These are phyloP conservation scores for Lactifluus hygrophoroides DNA, from an alignment of 768 basidiomycete species.

Conservation along the genomic window DNA sequence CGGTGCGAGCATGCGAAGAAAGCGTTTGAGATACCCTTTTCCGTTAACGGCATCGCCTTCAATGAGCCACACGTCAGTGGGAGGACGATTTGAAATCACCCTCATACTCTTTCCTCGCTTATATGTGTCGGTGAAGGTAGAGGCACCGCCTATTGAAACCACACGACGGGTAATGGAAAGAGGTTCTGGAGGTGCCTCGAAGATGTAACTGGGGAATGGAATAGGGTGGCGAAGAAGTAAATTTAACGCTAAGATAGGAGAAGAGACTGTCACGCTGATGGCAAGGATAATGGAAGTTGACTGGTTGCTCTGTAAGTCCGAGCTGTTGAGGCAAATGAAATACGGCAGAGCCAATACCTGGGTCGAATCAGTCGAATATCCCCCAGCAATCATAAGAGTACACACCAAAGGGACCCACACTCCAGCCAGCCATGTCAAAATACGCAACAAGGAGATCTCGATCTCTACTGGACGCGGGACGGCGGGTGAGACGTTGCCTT, in stretches of 20 bases:
- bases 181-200: conserved; percentile 41
- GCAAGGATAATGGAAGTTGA: conserved; percentile 43
- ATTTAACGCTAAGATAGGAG: conserved; percentile 57
- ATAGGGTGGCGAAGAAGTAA: conserved; percentile 52
- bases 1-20: conserved; percentile 53
- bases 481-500: conserved; percentile 41
- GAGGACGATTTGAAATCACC: conserved; percentile 61
- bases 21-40: conserved; percentile 51
- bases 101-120: conserved; percentile 56
- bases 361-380: neutral
- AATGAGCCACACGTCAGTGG: conserved; percentile 66
- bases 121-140: conserved; percentile 46
- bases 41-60: conserved; percentile 68
- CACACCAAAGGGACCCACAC: conserved; percentile 67
- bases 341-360: conserved; percentile 61
- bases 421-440: conserved; percentile 53
- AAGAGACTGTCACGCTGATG: conserved; percentile 58
- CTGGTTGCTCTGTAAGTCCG: conserved; percentile 33
- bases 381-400: conserved; percentile 10
- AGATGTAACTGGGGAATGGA: conserved; percentile 59
- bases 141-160: conserved; percentile 36
- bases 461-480: conserved; percentile 36
- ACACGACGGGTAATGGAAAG: conserved; percentile 36
- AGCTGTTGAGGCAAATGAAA: conserved; percentile 35
- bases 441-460: conserved; percentile 47